Evolutionary conservation across 225 moss, liverwort and hornwort genomes (phyloP).

Genomic region (Polytrichum formosum): DNA sequence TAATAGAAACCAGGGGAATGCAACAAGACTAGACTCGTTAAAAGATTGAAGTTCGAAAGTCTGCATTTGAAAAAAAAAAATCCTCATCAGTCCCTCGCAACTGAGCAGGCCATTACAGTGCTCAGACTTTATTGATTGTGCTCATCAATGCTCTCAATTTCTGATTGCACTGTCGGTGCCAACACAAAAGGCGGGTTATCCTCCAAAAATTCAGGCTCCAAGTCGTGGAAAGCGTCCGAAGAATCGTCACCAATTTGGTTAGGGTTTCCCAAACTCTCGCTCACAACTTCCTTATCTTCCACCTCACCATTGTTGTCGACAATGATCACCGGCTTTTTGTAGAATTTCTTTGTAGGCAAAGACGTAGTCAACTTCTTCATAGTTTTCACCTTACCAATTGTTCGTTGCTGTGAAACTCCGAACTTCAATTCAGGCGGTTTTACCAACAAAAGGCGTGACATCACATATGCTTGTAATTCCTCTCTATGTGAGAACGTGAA

Average conservation of each 20-base stretch:
- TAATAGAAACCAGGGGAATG: conserved; percentile 42
- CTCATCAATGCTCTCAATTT: conserved; percentile 7
- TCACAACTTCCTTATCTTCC: not conserved
- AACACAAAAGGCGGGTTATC: not conserved
- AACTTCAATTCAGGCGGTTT: conserved; percentile 17
- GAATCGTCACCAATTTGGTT: no score
- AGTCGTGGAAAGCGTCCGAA: not conserved
- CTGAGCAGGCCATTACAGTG: conserved; percentile 12
- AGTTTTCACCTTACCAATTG: conserved; percentile 12
- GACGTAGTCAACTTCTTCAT: conserved; percentile 35
- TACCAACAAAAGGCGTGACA: conserved; percentile 65
- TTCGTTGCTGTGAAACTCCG: conserved; percentile 1
- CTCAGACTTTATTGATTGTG: conserved; percentile 12
- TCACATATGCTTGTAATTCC: conserved; percentile 67
- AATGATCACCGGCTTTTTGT: not conserved
- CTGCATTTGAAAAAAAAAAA: conserved; percentile 1
- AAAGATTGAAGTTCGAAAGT: conserved; percentile 20
- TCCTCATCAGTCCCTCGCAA: conserved; percentile 24
- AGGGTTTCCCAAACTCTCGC: no score
- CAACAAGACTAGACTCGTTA: conserved; percentile 45
- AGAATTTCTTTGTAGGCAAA: conserved; percentile 43
- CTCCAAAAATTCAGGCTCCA: not conserved
- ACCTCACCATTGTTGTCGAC: conserved; percentile 33
- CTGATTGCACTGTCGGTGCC: not conserved
- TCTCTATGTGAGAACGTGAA: conserved; percentile 73